These are phyloP conservation scores for Microsporum canis DNA, from an alignment of 2,329 filamentous ascomycete species.

Conservation along the genomic window DNA sequence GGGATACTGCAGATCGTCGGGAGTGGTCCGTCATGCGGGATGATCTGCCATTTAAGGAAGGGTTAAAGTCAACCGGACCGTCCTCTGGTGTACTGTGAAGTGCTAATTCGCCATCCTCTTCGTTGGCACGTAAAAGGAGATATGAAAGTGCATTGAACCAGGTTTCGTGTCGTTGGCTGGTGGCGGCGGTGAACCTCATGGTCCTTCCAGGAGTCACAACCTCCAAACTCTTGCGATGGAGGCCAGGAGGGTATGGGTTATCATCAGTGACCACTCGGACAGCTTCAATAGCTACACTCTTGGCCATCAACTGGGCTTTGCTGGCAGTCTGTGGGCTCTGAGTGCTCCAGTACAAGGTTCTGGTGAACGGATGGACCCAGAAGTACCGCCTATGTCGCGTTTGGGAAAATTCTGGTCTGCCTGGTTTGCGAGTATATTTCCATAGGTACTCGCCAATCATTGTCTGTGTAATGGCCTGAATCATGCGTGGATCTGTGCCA, in stretches of 20 bases:
- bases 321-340: slow-evolving; percentile 70
- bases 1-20: slow-evolving; percentile 60
- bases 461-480: slow-evolving; percentile 95
- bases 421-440: slow-evolving; percentile 95
- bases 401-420: slow-evolving; percentile 71
- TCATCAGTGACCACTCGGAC: slow-evolving; percentile 87
- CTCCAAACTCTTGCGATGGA: slow-evolving; percentile 87
- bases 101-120: slow-evolving; percentile 42
- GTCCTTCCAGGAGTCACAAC: slow-evolving; percentile 79
- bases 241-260: slow-evolving; percentile 86
- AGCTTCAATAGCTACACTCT: slow-evolving; percentile 89
- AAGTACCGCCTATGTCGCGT: slow-evolving; percentile 92
- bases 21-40: slow-evolving; percentile 42
- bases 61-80: slow-evolving; percentile 60
- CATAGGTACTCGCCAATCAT: slow-evolving; percentile 99
- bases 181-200: slow-evolving; percentile 89
- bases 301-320: slow-evolving; percentile 63
- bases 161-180: slow-evolving; percentile 87
- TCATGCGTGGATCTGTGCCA: slow-evolving; percentile 89
- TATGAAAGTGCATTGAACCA: slow-evolving; percentile 98
- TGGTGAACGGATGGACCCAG: slow-evolving; percentile 97
- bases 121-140: slow-evolving; percentile 64
- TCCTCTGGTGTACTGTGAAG: slow-evolving; percentile 50
- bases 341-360: slow-evolving; percentile 94
- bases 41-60: slow-evolving; percentile 47